These are phyloP conservation scores for Colletotrichum lentis DNA, from an alignment of 2,329 filamentous ascomycete species.

Conservation along the genomic window DNA sequence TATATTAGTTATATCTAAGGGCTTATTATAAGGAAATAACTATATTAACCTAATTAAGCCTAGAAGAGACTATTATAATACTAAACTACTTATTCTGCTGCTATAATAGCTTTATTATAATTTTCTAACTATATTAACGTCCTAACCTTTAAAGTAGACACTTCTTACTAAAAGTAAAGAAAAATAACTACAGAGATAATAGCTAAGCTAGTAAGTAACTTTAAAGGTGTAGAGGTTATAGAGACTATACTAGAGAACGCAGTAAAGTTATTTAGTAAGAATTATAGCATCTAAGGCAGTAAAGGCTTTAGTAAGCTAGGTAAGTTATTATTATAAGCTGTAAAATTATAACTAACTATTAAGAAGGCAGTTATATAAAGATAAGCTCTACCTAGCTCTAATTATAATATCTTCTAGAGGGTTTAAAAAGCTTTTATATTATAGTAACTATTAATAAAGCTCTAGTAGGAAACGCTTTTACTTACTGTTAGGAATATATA, in stretches of 20 bases:
- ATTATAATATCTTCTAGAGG: conserved; percentile 46
- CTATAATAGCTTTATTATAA: too few relatives aligned
- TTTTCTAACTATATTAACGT: neutral
- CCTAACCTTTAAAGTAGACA: neutral
- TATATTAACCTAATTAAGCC: too few relatives aligned
- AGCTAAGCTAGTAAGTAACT: conserved; percentile 2
- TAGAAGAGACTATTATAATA: too few relatives aligned
- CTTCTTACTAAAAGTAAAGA: neutral
- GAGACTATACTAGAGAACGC: conserved; percentile 49
- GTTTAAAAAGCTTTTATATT: conserved; percentile 42
- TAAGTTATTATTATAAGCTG: neutral
- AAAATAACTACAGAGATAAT: neutral
- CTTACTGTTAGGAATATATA: conserved; percentile 47
- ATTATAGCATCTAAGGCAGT: conserved; percentile 46
- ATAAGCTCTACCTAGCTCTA: conserved; percentile 45
- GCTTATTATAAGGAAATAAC: too few relatives aligned
- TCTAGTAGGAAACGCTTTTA: conserved; percentile 49
- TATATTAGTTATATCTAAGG: too few relatives aligned
- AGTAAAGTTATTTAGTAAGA: conserved; percentile 49
- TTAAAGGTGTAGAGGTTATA: conserved; percentile 43
- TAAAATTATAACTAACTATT: conserved; percentile 9
- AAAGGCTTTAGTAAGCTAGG: conserved; percentile 7
- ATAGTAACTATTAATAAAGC: conserved; percentile 45
- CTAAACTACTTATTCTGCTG: too few relatives aligned
- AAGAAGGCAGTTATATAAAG: conserved; percentile 34